phyloP scores from a whole-genome alignment of 495 filamentous ascomycete species.

The Podospora pseudoanserina region DNA sequence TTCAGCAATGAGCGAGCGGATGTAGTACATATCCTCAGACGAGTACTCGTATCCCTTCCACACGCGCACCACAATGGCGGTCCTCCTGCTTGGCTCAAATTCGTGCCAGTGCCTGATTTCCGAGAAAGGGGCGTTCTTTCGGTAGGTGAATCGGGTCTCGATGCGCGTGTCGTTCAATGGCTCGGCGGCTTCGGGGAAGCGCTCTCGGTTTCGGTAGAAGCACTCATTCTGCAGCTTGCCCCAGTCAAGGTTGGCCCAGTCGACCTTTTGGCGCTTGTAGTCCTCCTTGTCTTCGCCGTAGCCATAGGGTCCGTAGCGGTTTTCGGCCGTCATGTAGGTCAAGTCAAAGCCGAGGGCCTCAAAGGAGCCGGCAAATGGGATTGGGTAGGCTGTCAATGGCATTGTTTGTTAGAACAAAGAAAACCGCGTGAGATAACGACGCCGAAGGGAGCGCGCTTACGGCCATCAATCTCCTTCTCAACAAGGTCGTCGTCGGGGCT shows the following conservation, averaged over 20 bases:
- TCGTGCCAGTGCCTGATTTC: conserved; percentile 33
- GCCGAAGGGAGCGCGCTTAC: conserved; percentile 17
- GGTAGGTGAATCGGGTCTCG: conserved; percentile 26
- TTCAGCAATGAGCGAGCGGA: conserved; percentile 57
- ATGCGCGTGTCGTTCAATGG: conserved; percentile 25
- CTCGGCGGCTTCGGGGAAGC: conserved; percentile 43
- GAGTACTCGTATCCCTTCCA: conserved; percentile 44
- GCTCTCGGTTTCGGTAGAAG: conserved; percentile 59
- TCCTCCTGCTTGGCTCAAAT: conserved; percentile 28
- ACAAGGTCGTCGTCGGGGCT: conserved; percentile 32
- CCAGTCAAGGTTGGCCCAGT: conserved; percentile 73
- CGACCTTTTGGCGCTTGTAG: conserved; percentile 52
- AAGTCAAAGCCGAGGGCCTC: conserved; percentile 29
- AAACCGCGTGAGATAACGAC: background rate
- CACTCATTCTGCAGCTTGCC: conserved; percentile 70
- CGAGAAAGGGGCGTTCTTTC: conserved; percentile 24
- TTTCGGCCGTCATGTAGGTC: conserved; percentile 28
- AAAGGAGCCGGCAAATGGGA: conserved; percentile 32
- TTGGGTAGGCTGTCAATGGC: conserved; percentile 24
- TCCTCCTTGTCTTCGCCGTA: conserved; percentile 25
- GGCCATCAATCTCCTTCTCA: conserved; percentile 21
- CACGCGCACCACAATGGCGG: conserved; percentile 41
- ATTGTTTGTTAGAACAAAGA: conserved; percentile 19
- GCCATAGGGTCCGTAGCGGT: conserved; percentile 34
- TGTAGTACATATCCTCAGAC: conserved; percentile 41